Base-by-base conservation (phyloP, 257 asterid genomes). In the Sherardia arvensis region DNA sequence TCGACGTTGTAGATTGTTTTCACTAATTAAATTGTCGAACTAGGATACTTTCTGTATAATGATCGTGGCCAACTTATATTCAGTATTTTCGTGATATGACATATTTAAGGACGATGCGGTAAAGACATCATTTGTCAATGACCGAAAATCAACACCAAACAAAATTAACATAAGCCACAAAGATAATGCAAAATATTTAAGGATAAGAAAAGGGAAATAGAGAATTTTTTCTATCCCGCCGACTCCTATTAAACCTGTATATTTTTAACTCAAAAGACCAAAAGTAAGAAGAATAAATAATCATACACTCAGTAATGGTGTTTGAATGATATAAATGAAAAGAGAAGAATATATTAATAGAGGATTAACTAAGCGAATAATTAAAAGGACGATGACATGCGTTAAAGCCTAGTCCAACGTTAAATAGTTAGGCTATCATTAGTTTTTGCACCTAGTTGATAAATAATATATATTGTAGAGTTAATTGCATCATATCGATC, bases 241-340 rank as follows among this genome's bases (percentile, higher is more conserved):
- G 32, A 63, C 61, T 49, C 21, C 66, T 47, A 45, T 28, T 43
- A 27, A 55, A 14, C 36, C 53, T n/a, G 10, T 7, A 51, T 17
- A 12, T 32, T 33, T 9, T 17, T 40, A 32, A 25, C 25, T 26
- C 30, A 10, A 14, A 3, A 1, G 63, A 61, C 62, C 49, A 21
- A 38, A 33, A 36, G 64, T 43, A 4, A 43, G 38, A 32, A 40
- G 40, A 20, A 51, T 69, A 57, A 69, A 36, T 20, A 62, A 53
- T 36, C 27, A 21, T 61, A 26, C 8, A 21, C 45, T 62, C 47
- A 22, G 43, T 43, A 53, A 38, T 45, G 34, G 10, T 54, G 36
- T 61, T 36, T 23, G 7, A 33, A 38, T 10, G 1, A 36, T 36
- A 1, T 2, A 38, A 61, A 18, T 34, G 29, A 22, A 40, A 54